Evolutionary conservation across 331 rosid genomes (phyloP), one percentile per base, ranked within the genome.

Genomic region (Pyracantha coccinea): DNA sequence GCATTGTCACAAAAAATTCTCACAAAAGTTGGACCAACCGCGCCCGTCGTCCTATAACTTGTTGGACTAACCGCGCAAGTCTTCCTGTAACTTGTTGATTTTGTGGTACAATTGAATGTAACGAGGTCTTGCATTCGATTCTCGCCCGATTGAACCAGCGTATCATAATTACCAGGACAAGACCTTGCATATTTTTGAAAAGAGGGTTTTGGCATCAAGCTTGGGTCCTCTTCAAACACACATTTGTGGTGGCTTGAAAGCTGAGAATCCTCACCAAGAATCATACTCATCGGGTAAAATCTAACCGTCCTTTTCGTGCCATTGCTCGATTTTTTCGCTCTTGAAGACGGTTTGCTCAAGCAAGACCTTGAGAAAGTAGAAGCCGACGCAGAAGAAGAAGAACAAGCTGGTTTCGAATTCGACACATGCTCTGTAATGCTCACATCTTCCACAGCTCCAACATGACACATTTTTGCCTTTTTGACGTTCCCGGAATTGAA

Each of bases 401-500:
- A 57, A 23, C 7, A 20, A 10, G 6, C 7, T 4, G 63, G 77
- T 0, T 77, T 79, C 4, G 92, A 75, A 54, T 87, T 90, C 0
- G 89, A 77, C 65, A 80, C 80, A 5, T 74, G 75, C 45, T 89
- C 90, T 9, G 87, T 81, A 15, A 62, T 72, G 4, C 72, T 85
- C n/a, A 88, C 94, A 60, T 92, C 96, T 81, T 92, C 88, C 1
- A 80, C 94, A 0, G 92, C 91, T 10, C 97, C 97, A 62, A 83
- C 96, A 20, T 92, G 84, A 27, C 97, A 92, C 97, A 88, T 90
- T 76, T 92, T 90, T 0, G 97, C 89, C 81, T 92, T 92, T 86
- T 88, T 92, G 38, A 85, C 90, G 16, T 88, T 90, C 23, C 86
- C 87, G 0, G 96, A 86, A 64, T 77, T 87, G 94, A 92, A 92